These are phyloP conservation scores for Geotrichum armillariae DNA, from an alignment of 1,139 yeast genomes.

Conservation along the genomic window DNA sequence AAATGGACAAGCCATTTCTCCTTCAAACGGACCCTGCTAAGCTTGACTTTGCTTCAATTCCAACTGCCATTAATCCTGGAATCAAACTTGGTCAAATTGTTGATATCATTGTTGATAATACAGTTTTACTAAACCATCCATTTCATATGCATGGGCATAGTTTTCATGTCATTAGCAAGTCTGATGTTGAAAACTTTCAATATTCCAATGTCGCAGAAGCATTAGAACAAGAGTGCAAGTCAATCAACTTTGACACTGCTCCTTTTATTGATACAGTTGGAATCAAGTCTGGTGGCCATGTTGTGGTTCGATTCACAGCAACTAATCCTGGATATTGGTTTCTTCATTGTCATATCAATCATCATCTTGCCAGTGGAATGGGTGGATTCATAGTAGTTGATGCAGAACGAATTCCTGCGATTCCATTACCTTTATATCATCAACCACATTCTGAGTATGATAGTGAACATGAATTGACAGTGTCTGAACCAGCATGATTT, in stretches of 20 bases:
- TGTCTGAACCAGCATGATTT: too few relatives aligned
- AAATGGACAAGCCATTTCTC: constrained; percentile 15
- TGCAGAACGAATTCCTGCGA: constrained; percentile 8
- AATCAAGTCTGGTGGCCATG: constrained; percentile 46
- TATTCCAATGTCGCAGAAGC: constrained; percentile 26
- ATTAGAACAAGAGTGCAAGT: constrained; percentile 55
- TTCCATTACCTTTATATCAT: constrained; percentile 14
- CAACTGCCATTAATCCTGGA: constrained; percentile 28
- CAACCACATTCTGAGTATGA: constrained; percentile 18
- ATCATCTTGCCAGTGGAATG: constrained; percentile 44
- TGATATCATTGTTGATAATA: constrained; percentile 40
- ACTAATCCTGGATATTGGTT: constrained; percentile 36
- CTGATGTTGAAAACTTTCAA: constrained; percentile 4
- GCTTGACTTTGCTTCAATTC: constrained; percentile 15
- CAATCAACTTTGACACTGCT: constrained; percentile 42
- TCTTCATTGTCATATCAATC: constrained; percentile 44
- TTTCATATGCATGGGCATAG: constrained; percentile 44
- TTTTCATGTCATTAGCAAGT: constrained; percentile 32
- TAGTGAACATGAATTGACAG: too few relatives aligned
- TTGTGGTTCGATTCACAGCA: neutral
- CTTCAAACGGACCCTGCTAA: constrained; percentile 15
- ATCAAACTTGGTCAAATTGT: constrained; percentile 36
- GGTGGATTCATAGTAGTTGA: constrained; percentile 40
- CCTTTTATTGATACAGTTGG: constrained; percentile 54
- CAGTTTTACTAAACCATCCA: constrained; percentile 39